phyloP scores from a whole-genome alignment of 192 early-diverging fungal species.

The Phlyctochytrium arcticum region DNA sequence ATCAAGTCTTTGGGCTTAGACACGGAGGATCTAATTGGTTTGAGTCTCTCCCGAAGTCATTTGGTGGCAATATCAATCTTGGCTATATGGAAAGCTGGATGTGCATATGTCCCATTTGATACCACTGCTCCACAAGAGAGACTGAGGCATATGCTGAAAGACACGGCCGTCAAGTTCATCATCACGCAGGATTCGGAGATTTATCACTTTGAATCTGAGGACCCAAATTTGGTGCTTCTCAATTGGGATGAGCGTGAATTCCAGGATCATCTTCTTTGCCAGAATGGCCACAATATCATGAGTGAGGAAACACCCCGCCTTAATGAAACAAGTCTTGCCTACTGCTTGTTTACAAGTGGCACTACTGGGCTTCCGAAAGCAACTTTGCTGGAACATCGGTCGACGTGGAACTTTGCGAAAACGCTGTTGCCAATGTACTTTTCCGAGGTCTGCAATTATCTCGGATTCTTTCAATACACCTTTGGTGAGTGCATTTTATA shows the following conservation, averaged over 20 bases:
- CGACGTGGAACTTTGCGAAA: not conserved
- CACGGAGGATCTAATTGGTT: not conserved
- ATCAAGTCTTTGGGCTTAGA: not conserved
- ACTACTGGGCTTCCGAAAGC: constrained; percentile 39
- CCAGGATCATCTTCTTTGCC: not conserved
- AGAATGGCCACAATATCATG: not conserved
- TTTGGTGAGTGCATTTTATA: not conserved
- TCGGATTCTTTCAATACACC: not conserved
- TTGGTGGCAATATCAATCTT: constrained; percentile 13
- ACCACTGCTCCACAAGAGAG: not conserved
- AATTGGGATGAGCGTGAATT: not conserved
- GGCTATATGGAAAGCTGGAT: constrained; percentile 24
- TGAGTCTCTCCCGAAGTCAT: not conserved
- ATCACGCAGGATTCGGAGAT: not conserved
- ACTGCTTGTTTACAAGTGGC: constrained; percentile 36
- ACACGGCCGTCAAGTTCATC: not conserved
- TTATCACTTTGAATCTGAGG: not conserved
- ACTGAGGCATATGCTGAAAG: not conserved
- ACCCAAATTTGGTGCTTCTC: not conserved
- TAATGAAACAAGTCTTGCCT: constrained; percentile 28
- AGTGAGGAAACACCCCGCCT: not conserved
- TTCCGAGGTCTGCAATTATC: not conserved
- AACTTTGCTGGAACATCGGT: constrained; percentile 16
- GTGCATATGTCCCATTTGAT: constrained; percentile 24
- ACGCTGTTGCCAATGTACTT: not conserved